Evolutionary conservation across 352 stramenopile species (phyloP).

Genomic region (Globisporangium cystogenes): DNA sequence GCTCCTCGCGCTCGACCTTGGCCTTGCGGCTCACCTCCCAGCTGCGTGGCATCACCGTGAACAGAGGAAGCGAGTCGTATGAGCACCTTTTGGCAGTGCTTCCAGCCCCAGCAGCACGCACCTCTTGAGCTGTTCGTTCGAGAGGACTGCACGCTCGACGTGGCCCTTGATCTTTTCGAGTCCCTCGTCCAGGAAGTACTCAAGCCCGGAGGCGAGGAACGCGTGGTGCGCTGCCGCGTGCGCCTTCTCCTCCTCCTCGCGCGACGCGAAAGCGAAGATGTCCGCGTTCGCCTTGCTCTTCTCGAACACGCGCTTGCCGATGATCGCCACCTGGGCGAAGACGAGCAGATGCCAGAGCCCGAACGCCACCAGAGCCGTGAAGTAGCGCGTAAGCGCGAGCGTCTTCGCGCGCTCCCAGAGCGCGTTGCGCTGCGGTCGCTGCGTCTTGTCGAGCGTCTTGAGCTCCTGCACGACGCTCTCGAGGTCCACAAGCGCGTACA

Average conservation of each 20-base stretch:
- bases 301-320: constrained; percentile 74
- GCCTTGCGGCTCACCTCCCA: constrained; percentile 75
- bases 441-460: constrained; percentile 62
- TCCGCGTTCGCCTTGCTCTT: constrained; percentile 26
- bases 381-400: constrained; percentile 64
- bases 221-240: constrained; percentile 50
- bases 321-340: constrained; percentile 71
- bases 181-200: constrained; percentile 75
- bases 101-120: constrained; percentile 9
- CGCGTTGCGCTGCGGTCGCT: constrained; percentile 46
- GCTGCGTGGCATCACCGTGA: constrained; percentile 1
- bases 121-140: constrained; percentile 49
- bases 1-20: constrained; percentile 56
- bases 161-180: constrained; percentile 52
- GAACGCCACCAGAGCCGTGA: constrained; percentile 69
- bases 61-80: neutral
- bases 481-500: constrained; percentile 61
- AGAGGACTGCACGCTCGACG: constrained; percentile 45
- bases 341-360: constrained; percentile 76
- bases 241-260: constrained; percentile 22
- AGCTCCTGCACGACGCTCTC: constrained; percentile 70
- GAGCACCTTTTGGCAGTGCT: neutral
- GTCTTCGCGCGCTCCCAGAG: constrained; percentile 76
- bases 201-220: constrained; percentile 69
- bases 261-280: constrained; percentile 15